Percentiles rank a stretch among this genome's conserved stretches.
phyloP scores from a whole-genome alignment of 2,329 filamentous ascomycete species.

The Fusarium humuli region DNA sequence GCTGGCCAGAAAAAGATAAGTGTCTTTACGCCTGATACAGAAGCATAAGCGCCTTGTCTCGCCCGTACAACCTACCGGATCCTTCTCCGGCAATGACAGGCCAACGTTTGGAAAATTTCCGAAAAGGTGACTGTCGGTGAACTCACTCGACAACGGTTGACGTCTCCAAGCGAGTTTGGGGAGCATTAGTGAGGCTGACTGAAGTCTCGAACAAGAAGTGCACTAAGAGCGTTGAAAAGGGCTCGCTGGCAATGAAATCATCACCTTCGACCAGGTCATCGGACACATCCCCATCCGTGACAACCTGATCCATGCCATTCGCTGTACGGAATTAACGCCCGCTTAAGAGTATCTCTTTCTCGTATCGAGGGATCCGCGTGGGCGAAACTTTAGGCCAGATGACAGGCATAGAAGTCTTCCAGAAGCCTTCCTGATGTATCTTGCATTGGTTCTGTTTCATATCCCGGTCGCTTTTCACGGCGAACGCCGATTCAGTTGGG shows the following conservation, averaged over 20 bases:
- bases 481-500: constrained; percentile 20
- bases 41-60: constrained; percentile 28
- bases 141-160: constrained; percentile 8
- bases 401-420: constrained; percentile 37
- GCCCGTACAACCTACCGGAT: constrained; percentile 22
- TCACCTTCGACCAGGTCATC: constrained; percentile 12
- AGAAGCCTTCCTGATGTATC: constrained; percentile 43
- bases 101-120: constrained; percentile 17
- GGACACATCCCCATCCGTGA: constrained; percentile 12
- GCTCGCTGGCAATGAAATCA: constrained; percentile 24
- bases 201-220: constrained; percentile 8
- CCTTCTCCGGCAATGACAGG: constrained; percentile 27
- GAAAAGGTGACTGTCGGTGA: constrained; percentile 10
- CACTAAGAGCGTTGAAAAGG: constrained; percentile 9
- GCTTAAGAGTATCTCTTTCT: constrained; percentile 18
- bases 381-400: constrained; percentile 6
- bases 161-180: background rate
- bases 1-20: constrained; percentile 9
- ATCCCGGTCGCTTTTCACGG: constrained; percentile 6
- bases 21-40: constrained; percentile 5
- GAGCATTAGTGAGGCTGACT: constrained; percentile 34
- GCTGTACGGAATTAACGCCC: constrained; percentile 9
- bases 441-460: constrained; percentile 30
- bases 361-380: constrained; percentile 20
- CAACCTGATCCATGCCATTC: constrained; percentile 24